Evolutionary conservation across 2,329 filamentous ascomycete species (phyloP).

Genomic region (Neofusicoccum sp.): DNA sequence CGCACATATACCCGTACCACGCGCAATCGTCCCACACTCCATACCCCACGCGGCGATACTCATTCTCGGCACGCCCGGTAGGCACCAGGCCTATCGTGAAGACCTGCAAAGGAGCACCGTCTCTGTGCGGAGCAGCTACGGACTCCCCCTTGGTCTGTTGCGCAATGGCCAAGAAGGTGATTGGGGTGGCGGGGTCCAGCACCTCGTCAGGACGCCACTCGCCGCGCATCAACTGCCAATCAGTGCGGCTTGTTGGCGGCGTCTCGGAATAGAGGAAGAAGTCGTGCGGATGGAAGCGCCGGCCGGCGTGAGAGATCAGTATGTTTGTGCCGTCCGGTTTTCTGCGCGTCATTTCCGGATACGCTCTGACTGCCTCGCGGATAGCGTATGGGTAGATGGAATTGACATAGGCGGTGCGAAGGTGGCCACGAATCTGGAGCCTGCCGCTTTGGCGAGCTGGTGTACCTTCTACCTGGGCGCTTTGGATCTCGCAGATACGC

Average conservation of each 20-base stretch:
- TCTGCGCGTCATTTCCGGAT: constrained; percentile 19
- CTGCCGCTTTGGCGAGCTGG: constrained; percentile 18
- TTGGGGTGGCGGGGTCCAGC: constrained; percentile 21
- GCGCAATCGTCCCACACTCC: constrained; percentile 25
- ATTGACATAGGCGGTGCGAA: constrained; percentile 23
- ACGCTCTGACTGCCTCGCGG: constrained; percentile 18
- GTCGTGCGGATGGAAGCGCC: constrained; percentile 20
- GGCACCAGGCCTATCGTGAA: not conserved
- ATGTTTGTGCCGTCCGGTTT: not conserved
- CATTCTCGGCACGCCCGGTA: not conserved
- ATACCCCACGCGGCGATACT: constrained; percentile 25
- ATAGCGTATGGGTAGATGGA: constrained; percentile 25
- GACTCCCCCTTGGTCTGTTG: constrained; percentile 19
- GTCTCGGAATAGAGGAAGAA: constrained; percentile 21
- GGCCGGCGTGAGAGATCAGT: constrained; percentile 20
- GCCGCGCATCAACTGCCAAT: constrained; percentile 23
- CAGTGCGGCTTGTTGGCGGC: not conserved
- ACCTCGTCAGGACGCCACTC: constrained; percentile 26
- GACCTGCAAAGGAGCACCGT: constrained; percentile 16
- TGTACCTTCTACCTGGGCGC: constrained; percentile 17
- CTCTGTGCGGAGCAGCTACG: not conserved
- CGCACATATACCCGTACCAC: constrained; percentile 24
- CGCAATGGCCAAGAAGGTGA: constrained; percentile 27
- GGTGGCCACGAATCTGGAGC: constrained; percentile 21
- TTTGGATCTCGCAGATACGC: constrained; percentile 22